Percentiles rank a stretch among this genome's conserved stretches.
Evolutionary conservation across 2,329 filamentous ascomycete species (phyloP).

Genomic region (Cyphellophora europaea): DNA sequence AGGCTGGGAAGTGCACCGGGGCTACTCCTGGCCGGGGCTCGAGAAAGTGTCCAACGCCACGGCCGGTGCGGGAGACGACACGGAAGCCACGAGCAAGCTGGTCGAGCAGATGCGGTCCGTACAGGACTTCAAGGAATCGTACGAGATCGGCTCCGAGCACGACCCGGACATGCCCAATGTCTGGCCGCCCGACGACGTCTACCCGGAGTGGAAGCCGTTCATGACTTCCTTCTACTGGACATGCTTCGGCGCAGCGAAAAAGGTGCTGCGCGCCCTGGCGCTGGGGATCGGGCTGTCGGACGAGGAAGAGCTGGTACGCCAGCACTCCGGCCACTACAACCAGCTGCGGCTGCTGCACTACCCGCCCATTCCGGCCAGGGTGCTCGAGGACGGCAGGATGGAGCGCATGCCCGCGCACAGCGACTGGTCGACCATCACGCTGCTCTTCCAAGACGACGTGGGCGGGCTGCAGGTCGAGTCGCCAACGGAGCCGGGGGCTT

Average conservation of each 20-base stretch:
- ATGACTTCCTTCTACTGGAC: slow-evolving; percentile 42
- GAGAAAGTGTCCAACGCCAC: slow-evolving; percentile 45
- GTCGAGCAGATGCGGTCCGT: slow-evolving; percentile 26
- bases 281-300: slow-evolving; percentile 38
- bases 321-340: slow-evolving; percentile 48
- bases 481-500: slow-evolving; percentile 30
- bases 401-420: slow-evolving; percentile 39
- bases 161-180: slow-evolving; percentile 38
- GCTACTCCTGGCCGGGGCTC: slow-evolving; percentile 47
- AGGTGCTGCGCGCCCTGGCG: slow-evolving; percentile 32
- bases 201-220: slow-evolving; percentile 39
- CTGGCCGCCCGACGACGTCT: slow-evolving; percentile 36
- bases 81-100: slow-evolving; percentile 29
- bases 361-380: slow-evolving; percentile 36
- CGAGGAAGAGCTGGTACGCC: slow-evolving; percentile 33
- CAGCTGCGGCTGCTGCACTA: slow-evolving; percentile 55
- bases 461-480: slow-evolving; percentile 23
- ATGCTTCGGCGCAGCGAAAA: slow-evolving; percentile 46
- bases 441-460: slow-evolving; percentile 22
- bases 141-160: slow-evolving; percentile 42
- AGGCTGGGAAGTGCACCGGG: slow-evolving; percentile 41
- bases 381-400: slow-evolving; percentile 30
- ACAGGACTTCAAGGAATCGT: slow-evolving; percentile 47
- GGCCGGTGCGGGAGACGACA: slow-evolving; percentile 29
- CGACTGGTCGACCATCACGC: slow-evolving; percentile 25